phyloP scores from a whole-genome alignment of 345 rosid genomes.

The Brassica juncea region DNA sequence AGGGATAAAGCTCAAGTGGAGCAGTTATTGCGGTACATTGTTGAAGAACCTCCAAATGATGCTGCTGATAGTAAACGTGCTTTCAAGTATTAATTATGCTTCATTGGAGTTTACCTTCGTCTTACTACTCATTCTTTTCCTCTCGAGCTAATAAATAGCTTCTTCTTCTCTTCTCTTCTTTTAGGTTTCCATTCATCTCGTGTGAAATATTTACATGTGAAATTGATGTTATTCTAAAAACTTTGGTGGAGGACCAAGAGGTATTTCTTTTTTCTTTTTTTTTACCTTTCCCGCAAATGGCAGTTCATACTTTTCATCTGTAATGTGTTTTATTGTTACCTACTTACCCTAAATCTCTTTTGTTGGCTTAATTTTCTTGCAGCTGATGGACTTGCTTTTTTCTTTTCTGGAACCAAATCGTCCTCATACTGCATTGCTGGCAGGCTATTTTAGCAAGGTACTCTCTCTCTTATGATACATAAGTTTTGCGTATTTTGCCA shows the following conservation, averaged over 20 bases:
- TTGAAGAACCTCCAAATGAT: slow-evolving; percentile 82
- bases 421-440: slow-evolving; percentile 82
- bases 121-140: background rate
- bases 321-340: background rate
- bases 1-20: slow-evolving; percentile 94
- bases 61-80: slow-evolving; percentile 84
- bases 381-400: slow-evolving; percentile 94
- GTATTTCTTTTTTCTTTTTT: slow-evolving; percentile 37
- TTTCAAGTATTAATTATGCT: slow-evolving; percentile 65
- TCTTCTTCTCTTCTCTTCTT: slow-evolving; percentile 1
- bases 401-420: slow-evolving; percentile 88
- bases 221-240: slow-evolving; percentile 92
- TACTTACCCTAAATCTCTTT: slow-evolving; percentile 2
- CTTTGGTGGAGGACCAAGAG: slow-evolving; percentile 95
- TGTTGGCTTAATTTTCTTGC: slow-evolving; percentile 38
- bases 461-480: slow-evolving; percentile 9
- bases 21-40: slow-evolving; percentile 74
- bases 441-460: slow-evolving; percentile 99
- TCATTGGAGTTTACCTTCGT: background rate
- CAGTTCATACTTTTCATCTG: slow-evolving; percentile 3
- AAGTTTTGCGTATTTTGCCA: background rate
- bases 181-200: slow-evolving; percentile 92
- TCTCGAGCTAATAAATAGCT: slow-evolving; percentile 20
- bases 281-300: background rate
- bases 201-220: slow-evolving; percentile 98